Conservation (phyloP, 2,329 filamentous ascomycete species). For the Neonectria ditissima region DNA sequence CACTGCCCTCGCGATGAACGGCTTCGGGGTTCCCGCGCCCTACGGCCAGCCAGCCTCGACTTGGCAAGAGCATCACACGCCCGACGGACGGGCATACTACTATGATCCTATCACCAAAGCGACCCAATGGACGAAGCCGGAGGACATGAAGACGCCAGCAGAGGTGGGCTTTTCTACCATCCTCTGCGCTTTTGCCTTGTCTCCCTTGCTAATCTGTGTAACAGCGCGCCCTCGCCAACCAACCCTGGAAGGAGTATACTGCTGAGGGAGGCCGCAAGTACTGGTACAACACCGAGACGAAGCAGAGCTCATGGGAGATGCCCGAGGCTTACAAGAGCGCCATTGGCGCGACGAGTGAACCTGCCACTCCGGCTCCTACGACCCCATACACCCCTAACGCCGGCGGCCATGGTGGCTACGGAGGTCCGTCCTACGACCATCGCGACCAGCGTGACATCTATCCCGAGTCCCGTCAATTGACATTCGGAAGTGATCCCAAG, state of each 20-base stretch:
- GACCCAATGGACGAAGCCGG: conserved; percentile 95
- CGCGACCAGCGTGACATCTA: conserved; percentile 53
- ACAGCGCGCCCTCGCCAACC: conserved; percentile 82
- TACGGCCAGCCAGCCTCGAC: conserved; percentile 63
- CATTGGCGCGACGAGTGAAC: conserved; percentile 67
- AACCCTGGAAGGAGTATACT: conserved; percentile 94
- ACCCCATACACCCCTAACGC: conserved; percentile 57
- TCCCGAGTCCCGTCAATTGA: conserved; percentile 69
- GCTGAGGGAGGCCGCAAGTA: conserved; percentile 90
- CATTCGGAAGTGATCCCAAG: conserved; percentile 66
- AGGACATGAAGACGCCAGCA: conserved; percentile 84
- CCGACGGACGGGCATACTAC: conserved; percentile 89
- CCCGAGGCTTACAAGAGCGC: conserved; percentile 84
- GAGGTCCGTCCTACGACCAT: conserved; percentile 52
- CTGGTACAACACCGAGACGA: conserved; percentile 94
- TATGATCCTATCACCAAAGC: conserved; percentile 87
- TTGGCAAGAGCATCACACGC: conserved; percentile 86
- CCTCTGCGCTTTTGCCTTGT: background rate
- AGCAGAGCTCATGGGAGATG: conserved; percentile 95
- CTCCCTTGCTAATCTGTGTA: conserved; percentile 28
- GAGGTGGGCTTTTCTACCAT: conserved; percentile 69
- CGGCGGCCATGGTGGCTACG: conserved; percentile 48
- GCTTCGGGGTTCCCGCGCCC: conserved; percentile 60
- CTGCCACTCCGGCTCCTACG: conserved; percentile 56
- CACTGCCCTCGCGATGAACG: conserved; percentile 65